phyloP scores from a whole-genome alignment of 2,329 filamentous ascomycete genomes.

The Thelonectria discophora region DNA sequence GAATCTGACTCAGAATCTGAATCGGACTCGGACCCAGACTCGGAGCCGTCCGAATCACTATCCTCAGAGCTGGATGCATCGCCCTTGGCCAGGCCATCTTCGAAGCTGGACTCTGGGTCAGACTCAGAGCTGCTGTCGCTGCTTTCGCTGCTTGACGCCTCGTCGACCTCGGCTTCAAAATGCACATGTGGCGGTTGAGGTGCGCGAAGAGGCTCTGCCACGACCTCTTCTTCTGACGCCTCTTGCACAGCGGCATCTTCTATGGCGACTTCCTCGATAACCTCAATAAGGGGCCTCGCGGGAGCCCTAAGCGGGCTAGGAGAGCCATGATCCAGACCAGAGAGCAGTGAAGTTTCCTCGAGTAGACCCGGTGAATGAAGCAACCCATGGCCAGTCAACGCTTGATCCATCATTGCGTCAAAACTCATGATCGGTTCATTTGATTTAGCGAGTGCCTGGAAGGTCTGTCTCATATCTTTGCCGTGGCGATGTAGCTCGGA shows the following conservation, averaged over 20 bases:
- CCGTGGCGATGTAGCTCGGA: constrained; percentile 46
- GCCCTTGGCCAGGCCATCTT: constrained; percentile 50
- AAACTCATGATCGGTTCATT: constrained; percentile 46
- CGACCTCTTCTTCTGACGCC: background rate
- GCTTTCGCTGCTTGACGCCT: constrained; percentile 29
- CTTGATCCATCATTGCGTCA: constrained; percentile 46
- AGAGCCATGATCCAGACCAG: constrained; percentile 21
- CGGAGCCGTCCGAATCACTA: constrained; percentile 25
- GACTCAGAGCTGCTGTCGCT: constrained; percentile 42
- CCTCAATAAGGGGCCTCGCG: constrained; percentile 44
- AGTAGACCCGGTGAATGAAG: constrained; percentile 12
- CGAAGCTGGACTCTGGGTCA: constrained; percentile 39
- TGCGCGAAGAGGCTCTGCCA: background rate
- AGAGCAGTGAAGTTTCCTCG: constrained; percentile 6
- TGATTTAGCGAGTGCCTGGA: constrained; percentile 46
- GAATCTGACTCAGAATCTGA: constrained; percentile 20
- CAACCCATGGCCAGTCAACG: constrained; percentile 30
- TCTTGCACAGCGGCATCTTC: background rate
- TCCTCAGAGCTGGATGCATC: constrained; percentile 4
- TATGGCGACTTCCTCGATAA: constrained; percentile 31
- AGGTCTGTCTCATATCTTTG: constrained; percentile 50
- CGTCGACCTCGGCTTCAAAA: constrained; percentile 26
- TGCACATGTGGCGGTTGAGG: background rate
- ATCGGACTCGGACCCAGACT: constrained; percentile 7
- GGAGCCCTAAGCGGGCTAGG: constrained; percentile 18